These are phyloP conservation scores for Cordyceps militaris DNA, from an alignment of 2,329 filamentous ascomycete species.

Conservation along the genomic window DNA sequence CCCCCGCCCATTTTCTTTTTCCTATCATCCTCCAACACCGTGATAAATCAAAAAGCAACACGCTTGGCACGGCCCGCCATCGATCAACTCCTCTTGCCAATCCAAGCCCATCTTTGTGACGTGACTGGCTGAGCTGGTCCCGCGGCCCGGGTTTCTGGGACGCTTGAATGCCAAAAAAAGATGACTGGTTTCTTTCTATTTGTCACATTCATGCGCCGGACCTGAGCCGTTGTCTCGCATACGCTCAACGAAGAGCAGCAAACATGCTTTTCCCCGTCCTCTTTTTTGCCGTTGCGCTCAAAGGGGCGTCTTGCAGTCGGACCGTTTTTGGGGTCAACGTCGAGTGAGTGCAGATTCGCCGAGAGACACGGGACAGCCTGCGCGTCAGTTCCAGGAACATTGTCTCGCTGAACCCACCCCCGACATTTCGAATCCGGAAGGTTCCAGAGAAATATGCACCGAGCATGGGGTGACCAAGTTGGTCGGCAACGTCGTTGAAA, in stretches of 20 bases:
- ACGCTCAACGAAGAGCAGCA: too few relatives aligned
- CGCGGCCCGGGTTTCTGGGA: neutral
- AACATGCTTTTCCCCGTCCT: neutral
- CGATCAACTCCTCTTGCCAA: neutral
- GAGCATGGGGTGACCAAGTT: neutral
- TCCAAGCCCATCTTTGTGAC: neutral
- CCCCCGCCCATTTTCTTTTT: neutral
- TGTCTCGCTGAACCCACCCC: neutral
- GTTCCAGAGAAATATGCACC: neutral
- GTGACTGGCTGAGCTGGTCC: neutral
- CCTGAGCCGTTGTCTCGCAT: too few relatives aligned
- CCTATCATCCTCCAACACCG: neutral
- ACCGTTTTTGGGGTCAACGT: neutral
- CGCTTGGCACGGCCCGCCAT: conserved; percentile 1
- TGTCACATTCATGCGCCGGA: neutral
- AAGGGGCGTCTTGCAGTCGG: neutral
- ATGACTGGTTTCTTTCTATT: neutral
- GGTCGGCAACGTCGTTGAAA: neutral
- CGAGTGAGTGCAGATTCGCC: neutral
- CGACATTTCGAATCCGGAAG: neutral
- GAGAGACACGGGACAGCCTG: neutral
- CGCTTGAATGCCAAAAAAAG: neutral
- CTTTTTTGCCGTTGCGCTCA: neutral
- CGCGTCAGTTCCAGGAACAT: neutral
- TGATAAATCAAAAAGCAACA: neutral